Evolutionary conservation across 2,329 filamentous ascomycete genomes (phyloP).

Genomic region (Malbranchea zuffiana): DNA sequence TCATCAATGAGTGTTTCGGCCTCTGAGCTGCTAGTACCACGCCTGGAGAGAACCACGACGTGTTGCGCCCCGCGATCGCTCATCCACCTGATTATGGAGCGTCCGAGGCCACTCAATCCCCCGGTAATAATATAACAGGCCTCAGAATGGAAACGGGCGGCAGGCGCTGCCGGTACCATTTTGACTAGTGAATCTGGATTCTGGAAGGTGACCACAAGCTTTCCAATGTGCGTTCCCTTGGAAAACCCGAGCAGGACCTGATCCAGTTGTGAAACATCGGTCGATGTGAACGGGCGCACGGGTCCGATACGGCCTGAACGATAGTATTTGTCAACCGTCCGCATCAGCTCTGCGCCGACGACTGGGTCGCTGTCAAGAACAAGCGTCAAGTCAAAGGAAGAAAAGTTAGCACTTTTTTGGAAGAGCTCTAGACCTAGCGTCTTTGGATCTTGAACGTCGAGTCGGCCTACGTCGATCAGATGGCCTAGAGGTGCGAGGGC

Average conservation of each 20-base stretch:
- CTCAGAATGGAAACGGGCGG: too few relatives aligned
- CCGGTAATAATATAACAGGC: too few relatives aligned
- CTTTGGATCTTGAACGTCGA: conserved; percentile 6
- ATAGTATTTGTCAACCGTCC: conserved; percentile 10
- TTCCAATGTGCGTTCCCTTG: too few relatives aligned
- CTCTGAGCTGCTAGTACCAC: conserved; percentile 6
- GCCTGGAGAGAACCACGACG: too few relatives aligned
- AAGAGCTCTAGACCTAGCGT: conserved; percentile 9
- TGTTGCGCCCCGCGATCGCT: too few relatives aligned
- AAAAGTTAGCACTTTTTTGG: conserved; percentile 10
- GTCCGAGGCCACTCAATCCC: too few relatives aligned
- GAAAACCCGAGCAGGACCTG: conserved; percentile 9
- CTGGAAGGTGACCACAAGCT: conserved; percentile 6
- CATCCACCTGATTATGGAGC: too few relatives aligned
- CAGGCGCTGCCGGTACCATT: too few relatives aligned
- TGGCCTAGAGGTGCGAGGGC: conserved; percentile 11
- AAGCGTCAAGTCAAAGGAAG: conserved; percentile 7
- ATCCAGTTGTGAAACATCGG: too few relatives aligned
- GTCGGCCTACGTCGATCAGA: conserved; percentile 11
- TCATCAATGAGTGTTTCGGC: conserved; percentile 4
- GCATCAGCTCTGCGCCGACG: conserved; percentile 11
- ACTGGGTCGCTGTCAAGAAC: background rate
- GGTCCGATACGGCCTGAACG: background rate
- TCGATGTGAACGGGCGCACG: too few relatives aligned
- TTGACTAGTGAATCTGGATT: conserved; percentile 10